Conservation (phyloP, 176 grass and related monocot species). For the Otatea glauca region DNA sequence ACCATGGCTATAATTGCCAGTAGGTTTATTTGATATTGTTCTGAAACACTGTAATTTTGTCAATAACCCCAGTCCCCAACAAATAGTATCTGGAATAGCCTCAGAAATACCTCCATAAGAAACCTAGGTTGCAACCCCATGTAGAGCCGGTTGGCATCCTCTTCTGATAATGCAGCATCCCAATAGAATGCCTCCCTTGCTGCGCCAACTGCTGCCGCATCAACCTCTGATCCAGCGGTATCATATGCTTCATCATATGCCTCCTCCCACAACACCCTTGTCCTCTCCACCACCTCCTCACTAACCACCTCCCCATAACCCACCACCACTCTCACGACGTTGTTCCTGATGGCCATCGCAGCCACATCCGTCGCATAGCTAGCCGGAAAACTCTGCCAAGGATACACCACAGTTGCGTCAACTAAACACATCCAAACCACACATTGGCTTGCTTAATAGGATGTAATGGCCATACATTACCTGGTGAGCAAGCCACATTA, state of each 20-base stretch:
- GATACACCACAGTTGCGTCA: slow-evolving; percentile 14
- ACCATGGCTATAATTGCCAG: background rate
- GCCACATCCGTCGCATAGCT: slow-evolving; percentile 63
- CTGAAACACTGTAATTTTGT: slow-evolving; percentile 8
- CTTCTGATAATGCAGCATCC: slow-evolving; percentile 50
- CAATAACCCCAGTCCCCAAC: background rate
- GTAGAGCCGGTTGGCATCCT: slow-evolving; percentile 67
- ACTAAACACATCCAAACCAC: background rate
- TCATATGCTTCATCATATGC: slow-evolving; percentile 78
- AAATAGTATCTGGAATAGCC: slow-evolving; percentile 36
- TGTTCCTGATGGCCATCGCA: slow-evolving; percentile 39
- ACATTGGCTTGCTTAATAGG: slow-evolving; percentile 7
- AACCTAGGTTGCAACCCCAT: slow-evolving; percentile 83
- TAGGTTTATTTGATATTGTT: background rate
- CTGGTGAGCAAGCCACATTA: slow-evolving; percentile 93
- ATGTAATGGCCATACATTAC: slow-evolving; percentile 49
- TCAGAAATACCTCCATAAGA: slow-evolving; percentile 74
- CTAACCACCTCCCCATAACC: slow-evolving; percentile 51
- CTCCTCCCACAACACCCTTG: slow-evolving; percentile 68
- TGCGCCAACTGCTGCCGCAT: slow-evolving; percentile 26
- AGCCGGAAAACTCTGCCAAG: slow-evolving; percentile 72
- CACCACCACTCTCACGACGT: slow-evolving; percentile 37
- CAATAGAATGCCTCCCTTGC: slow-evolving; percentile 66
- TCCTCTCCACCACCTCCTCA: slow-evolving; percentile 49
- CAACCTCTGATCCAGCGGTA: slow-evolving; percentile 61